phyloP scores from a whole-genome alignment of 2,329 filamentous ascomycete genomes.

The Xylariales sp. region DNA sequence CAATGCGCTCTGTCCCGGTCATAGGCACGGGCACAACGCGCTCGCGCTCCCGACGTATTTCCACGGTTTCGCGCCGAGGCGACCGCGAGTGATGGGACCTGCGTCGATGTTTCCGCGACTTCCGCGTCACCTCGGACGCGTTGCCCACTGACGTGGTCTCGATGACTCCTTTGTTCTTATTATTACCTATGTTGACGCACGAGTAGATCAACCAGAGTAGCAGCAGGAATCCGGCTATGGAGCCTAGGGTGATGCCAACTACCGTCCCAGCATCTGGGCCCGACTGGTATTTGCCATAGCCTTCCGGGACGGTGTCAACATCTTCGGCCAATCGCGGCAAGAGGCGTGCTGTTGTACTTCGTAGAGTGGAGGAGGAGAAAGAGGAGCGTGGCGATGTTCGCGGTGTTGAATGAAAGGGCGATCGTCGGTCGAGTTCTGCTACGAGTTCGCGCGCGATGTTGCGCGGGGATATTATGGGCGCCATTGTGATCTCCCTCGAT shows the following conservation, averaged over 20 bases:
- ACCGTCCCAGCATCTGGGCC: conserved; percentile 29
- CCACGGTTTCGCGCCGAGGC: conserved; percentile 23
- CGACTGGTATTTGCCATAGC: conserved; percentile 38
- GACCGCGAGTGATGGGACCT: conserved; percentile 10
- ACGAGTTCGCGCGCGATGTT: conserved; percentile 14
- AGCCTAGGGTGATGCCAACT: conserved; percentile 31
- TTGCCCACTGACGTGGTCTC: conserved; percentile 21
- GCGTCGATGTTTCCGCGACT: conserved; percentile 15
- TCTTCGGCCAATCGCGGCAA: conserved; percentile 17
- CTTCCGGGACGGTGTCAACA: conserved; percentile 35
- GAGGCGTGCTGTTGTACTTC: conserved; percentile 7
- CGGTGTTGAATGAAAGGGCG: conserved; percentile 10
- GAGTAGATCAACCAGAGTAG: conserved; percentile 24
- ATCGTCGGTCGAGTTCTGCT: conserved; percentile 8
- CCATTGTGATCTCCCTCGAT: conserved; percentile 5
- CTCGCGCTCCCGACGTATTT: conserved; percentile 19
- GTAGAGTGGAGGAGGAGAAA: conserved; percentile 9
- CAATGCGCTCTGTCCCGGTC: conserved; percentile 20
- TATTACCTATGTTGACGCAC: conserved; percentile 22
- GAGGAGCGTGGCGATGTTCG: conserved; percentile 9
- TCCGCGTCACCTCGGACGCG: conserved; percentile 26
- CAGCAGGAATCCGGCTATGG: conserved; percentile 35
- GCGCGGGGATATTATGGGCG: conserved; percentile 10
- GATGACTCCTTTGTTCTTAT: conserved; percentile 31
- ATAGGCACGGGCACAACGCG: conserved; percentile 5